Evolutionary conservation across 805 yeast genomes (phyloP).

Genomic region (Wickerhamiella siamensis): DNA sequence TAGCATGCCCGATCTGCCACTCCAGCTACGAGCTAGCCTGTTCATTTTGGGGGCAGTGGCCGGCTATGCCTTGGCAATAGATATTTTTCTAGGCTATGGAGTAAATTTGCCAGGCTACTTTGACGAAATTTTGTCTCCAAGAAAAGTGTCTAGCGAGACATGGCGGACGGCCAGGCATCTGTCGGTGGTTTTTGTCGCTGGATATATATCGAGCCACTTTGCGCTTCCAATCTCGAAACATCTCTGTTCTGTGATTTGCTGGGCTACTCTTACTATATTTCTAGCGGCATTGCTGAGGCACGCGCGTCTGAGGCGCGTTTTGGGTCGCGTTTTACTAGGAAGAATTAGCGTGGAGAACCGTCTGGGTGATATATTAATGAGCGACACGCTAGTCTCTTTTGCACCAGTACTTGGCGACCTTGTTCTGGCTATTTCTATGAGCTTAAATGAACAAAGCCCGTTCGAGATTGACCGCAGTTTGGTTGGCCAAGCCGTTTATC

Average conservation of each 20-base stretch:
- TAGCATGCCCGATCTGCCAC: slow-evolving; percentile 3
- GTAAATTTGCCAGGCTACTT: slow-evolving; percentile 2
- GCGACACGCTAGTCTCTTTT: slow-evolving; percentile 78
- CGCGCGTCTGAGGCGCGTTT: slow-evolving; percentile 31
- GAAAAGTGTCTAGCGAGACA: not conserved
- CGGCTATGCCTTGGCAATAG: slow-evolving; percentile 6
- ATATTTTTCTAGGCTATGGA: slow-evolving; percentile 5
- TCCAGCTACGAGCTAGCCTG: slow-evolving; percentile 14
- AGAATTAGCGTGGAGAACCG: slow-evolving; percentile 42
- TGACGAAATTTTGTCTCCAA: not conserved
- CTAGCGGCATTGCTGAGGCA: slow-evolving; percentile 27
- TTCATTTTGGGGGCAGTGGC: slow-evolving; percentile 10
- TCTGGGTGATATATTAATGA: slow-evolving; percentile 64
- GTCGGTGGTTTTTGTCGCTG: not conserved
- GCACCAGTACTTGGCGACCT: slow-evolving; percentile 63
- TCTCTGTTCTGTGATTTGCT: slow-evolving; percentile 24
- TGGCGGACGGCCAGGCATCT: not conserved
- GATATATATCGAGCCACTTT: not conserved
- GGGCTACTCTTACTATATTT: slow-evolving; percentile 27
- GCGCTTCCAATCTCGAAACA: not conserved
- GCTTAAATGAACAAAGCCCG: slow-evolving; percentile 15
- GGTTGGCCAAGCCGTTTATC: slow-evolving; percentile 26
- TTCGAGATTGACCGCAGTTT: slow-evolving; percentile 24
- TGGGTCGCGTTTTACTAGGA: slow-evolving; percentile 41
- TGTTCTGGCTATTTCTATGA: slow-evolving; percentile 38